Conservation (phyloP, 2,329 filamentous ascomycete species). For the Phyllosticta citrichinensis region DNA sequence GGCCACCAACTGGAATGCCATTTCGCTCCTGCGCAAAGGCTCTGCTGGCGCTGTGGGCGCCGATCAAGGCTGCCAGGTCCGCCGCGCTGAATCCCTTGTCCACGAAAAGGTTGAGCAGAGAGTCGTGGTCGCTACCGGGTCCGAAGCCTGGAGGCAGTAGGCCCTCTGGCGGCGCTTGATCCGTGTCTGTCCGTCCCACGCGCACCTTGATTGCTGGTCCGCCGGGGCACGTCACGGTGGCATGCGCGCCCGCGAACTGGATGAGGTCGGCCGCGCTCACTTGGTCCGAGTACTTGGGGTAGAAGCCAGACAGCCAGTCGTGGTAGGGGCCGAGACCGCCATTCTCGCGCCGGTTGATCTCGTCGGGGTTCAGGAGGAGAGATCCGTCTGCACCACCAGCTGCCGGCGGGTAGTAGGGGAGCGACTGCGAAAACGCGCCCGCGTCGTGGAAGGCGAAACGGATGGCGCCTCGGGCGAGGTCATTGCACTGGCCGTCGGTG, state of each 20-base stretch:
- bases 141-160: constrained; percentile 32
- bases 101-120: constrained; percentile 37
- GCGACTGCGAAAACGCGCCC: background rate
- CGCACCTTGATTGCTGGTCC: constrained; percentile 43
- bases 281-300: constrained; percentile 31
- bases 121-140: constrained; percentile 30
- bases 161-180: constrained; percentile 30
- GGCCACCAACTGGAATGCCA: constrained; percentile 29
- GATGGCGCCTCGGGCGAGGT: constrained; percentile 20
- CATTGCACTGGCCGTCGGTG: constrained; percentile 16
- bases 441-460: constrained; percentile 26
- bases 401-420: background rate
- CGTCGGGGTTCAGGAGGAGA: constrained; percentile 26
- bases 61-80: constrained; percentile 45
- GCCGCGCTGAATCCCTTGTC: constrained; percentile 41
- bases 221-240: constrained; percentile 41
- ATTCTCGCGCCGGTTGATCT: constrained; percentile 31
- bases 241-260: constrained; percentile 39
- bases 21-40: constrained; percentile 29
- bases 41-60: constrained; percentile 42
- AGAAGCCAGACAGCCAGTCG: constrained; percentile 29
- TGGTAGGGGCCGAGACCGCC: constrained; percentile 30
- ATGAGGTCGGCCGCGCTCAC: constrained; percentile 46
- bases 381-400: constrained; percentile 33
- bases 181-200: constrained; percentile 39